These are phyloP conservation scores for Ogataea glucozyma DNA, from an alignment of 805 yeast species.

Conservation along the genomic window DNA sequence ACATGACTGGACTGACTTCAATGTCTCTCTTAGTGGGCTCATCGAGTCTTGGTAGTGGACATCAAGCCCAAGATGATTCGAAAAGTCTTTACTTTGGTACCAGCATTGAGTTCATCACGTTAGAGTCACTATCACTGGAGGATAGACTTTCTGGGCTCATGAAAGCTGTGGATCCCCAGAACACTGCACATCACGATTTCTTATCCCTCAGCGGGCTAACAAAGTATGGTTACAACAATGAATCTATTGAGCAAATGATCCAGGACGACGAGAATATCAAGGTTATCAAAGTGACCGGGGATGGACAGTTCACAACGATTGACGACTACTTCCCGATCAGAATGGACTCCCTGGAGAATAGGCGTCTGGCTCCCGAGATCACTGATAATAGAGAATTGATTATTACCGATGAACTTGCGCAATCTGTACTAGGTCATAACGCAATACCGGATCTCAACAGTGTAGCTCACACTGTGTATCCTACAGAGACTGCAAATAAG, in stretches of 20 bases:
- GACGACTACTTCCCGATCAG: slow-evolving; percentile 31
- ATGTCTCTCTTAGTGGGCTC: slow-evolving; percentile 30
- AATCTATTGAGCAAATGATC: slow-evolving; percentile 33
- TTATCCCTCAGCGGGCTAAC: background rate
- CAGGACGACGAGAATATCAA: slow-evolving; percentile 36
- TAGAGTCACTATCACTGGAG: slow-evolving; percentile 30
- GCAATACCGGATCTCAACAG: slow-evolving; percentile 2
- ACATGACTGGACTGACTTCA: slow-evolving; percentile 45
- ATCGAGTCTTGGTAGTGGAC: slow-evolving; percentile 9
- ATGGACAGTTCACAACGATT: slow-evolving; percentile 31
- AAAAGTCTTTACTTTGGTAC: slow-evolving; percentile 28
- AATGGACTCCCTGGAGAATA: background rate
- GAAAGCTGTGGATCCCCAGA: background rate
- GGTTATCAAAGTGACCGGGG: slow-evolving; percentile 27
- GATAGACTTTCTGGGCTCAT: slow-evolving; percentile 14
- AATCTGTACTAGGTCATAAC: slow-evolving; percentile 28
- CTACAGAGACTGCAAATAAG: background rate
- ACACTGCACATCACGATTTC: background rate
- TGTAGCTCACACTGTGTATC: background rate
- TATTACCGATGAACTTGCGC: slow-evolving; percentile 31
- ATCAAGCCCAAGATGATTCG: slow-evolving; percentile 13
- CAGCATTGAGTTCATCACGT: slow-evolving; percentile 33
- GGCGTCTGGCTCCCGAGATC: slow-evolving; percentile 2
- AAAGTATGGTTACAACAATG: slow-evolving; percentile 30
- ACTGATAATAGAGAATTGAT: slow-evolving; percentile 13